These are phyloP conservation scores for Rhodotorula sp. DNA, from an alignment of 1,284 basidiomycete genomes.

Conservation along the genomic window DNA sequence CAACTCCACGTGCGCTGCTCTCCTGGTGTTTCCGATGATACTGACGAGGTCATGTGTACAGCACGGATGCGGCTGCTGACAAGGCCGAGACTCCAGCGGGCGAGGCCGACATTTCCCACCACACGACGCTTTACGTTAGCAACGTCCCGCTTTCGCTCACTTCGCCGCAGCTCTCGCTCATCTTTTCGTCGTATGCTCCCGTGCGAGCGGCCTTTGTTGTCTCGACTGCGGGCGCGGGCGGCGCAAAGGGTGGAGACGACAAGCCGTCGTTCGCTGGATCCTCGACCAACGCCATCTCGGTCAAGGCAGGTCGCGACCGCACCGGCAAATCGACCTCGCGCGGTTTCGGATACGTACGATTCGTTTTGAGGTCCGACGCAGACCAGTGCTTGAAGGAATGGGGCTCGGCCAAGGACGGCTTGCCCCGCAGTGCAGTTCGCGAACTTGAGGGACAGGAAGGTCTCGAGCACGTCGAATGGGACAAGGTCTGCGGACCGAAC, in stretches of 20 bases:
- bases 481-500: slow-evolving; percentile 55
- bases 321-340: slow-evolving; percentile 71
- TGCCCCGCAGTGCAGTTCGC: slow-evolving; percentile 31
- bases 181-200: slow-evolving; percentile 94
- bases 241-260: background rate
- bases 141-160: slow-evolving; percentile 81
- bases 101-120: slow-evolving; percentile 15
- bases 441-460: slow-evolving; percentile 35
- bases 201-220: slow-evolving; percentile 93
- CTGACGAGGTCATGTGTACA: background rate
- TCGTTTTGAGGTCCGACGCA: slow-evolving; percentile 85
- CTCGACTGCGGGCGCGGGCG: slow-evolving; percentile 50
- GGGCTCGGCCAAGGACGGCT: slow-evolving; percentile 53
- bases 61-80: slow-evolving; percentile 35
- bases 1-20: no score
- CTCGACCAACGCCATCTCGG: slow-evolving; percentile 32
- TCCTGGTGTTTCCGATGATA: background rate
- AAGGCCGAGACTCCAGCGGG: slow-evolving; percentile 3
- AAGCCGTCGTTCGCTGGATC: slow-evolving; percentile 42
- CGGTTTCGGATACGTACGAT: slow-evolving; percentile 97
- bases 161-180: slow-evolving; percentile 80
- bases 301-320: slow-evolving; percentile 37
- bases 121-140: slow-evolving; percentile 51
- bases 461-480: slow-evolving; percentile 53
- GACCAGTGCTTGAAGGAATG: slow-evolving; percentile 63